These are phyloP conservation scores for Mucor lusitanicus DNA, from an alignment of 371 early-diverging fungal species.

Conservation along the genomic window DNA sequence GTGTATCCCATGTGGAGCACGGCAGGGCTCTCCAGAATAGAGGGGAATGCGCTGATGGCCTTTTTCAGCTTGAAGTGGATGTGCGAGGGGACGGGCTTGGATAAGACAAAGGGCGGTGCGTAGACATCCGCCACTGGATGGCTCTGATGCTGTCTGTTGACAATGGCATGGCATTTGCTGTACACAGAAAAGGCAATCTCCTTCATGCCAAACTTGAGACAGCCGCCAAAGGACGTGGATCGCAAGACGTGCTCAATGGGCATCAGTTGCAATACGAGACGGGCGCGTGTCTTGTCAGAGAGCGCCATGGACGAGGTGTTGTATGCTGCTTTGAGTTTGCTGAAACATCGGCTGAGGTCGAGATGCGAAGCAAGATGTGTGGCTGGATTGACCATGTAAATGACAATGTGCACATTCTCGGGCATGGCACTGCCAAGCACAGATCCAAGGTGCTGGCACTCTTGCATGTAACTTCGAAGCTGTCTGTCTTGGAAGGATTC, in stretches of 20 bases:
- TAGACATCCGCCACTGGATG: slow-evolving; percentile 35
- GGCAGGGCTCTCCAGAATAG: slow-evolving; percentile 32
- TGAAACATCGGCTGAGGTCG: slow-evolving; percentile 59
- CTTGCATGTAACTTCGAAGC: slow-evolving; percentile 51
- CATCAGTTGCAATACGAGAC: slow-evolving; percentile 56
- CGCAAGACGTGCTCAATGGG: slow-evolving; percentile 59
- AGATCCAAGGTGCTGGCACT: slow-evolving; percentile 52
- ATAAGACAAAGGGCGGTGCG: slow-evolving; percentile 56
- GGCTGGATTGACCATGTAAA: slow-evolving; percentile 63
- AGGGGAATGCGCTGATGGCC: slow-evolving; percentile 27
- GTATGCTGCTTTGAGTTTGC: slow-evolving; percentile 42
- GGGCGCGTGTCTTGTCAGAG: slow-evolving; percentile 27
- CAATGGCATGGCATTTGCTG: slow-evolving; percentile 51
- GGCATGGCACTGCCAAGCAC: slow-evolving; percentile 34
- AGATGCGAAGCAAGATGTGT: slow-evolving; percentile 51
- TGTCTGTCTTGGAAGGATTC: slow-evolving; percentile 47
- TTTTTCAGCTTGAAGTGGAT: slow-evolving; percentile 48
- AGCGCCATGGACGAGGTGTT: background rate
- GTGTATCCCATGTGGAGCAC: slow-evolving; percentile 61
- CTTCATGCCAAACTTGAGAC: slow-evolving; percentile 40
- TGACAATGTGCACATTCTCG: slow-evolving; percentile 47
- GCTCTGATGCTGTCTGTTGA: slow-evolving; percentile 16
- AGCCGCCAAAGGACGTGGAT: slow-evolving; percentile 45
- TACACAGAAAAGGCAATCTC: slow-evolving; percentile 60
- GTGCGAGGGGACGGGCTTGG: slow-evolving; percentile 40